A percentile compares a stretch with the other conserved stretches of the same genome.
phyloP scores from a whole-genome alignment of 768 basidiomycete genomes.

The Ramaria rubella region DNA sequence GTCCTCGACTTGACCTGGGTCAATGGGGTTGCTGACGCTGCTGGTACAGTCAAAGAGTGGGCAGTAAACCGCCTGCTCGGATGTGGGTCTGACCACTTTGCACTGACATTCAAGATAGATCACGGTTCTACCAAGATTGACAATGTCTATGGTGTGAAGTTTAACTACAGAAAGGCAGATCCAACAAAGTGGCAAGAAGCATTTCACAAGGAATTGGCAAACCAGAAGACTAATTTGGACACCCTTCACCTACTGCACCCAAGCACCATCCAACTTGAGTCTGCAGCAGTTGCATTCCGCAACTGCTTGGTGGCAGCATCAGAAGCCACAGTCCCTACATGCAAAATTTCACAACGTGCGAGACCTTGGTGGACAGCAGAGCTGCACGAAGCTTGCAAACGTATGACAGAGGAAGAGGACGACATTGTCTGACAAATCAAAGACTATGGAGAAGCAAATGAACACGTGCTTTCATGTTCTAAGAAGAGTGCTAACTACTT shows the following conservation, averaged over 20 bases:
- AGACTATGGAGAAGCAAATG: background rate
- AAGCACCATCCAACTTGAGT: background rate
- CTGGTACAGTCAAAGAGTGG: constrained; percentile 3
- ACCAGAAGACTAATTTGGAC: background rate
- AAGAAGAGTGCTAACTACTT: background rate
- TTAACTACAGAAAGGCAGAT: constrained; percentile 8
- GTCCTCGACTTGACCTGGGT: constrained; percentile 1
- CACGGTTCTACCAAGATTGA: background rate
- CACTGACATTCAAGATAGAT: background rate
- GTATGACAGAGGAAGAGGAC: constrained; percentile 7
- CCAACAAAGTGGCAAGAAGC: background rate
- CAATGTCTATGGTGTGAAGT: background rate
- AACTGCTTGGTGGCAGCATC: constrained; percentile 10
- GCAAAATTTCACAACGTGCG: constrained; percentile 16
- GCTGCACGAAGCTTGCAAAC: constrained; percentile 18
- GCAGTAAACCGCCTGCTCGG: background rate
- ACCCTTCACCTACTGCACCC: background rate
- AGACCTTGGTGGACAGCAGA: constrained; percentile 32
- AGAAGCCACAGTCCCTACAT: constrained; percentile 14
- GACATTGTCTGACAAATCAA: constrained; percentile 6
- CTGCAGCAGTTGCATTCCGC: background rate
- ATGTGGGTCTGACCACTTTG: background rate
- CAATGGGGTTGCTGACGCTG: background rate
- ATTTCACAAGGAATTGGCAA: background rate
- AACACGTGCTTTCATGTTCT: background rate